Conservation (phyloP, 148 eudicot species). For the Polygonum maritimum region DNA sequence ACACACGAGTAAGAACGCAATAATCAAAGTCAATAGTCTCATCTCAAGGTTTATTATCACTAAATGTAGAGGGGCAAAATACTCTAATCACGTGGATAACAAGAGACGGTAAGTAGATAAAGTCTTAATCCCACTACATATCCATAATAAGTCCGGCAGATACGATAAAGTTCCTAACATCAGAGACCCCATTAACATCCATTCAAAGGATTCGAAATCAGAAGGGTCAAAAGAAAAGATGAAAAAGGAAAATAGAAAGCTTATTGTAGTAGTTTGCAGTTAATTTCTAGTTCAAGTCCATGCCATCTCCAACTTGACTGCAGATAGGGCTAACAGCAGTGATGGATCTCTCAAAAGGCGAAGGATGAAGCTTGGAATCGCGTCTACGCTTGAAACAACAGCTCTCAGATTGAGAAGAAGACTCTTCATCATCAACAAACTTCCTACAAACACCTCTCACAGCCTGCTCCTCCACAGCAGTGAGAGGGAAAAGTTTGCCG, state of each 20-base stretch:
- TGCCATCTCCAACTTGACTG: constrained; percentile 92
- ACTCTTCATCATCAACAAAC: constrained; percentile 48
- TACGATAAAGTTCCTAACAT: constrained; percentile 7
- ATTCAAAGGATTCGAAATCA: not conserved
- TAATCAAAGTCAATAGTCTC: not conserved
- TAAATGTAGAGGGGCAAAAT: not conserved
- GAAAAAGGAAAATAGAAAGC: not conserved
- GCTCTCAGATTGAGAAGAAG: constrained; percentile 35
- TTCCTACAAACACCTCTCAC: constrained; percentile 91
- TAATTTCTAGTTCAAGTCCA: constrained; percentile 79
- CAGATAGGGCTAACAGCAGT: constrained; percentile 82
- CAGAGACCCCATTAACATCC: not conserved
- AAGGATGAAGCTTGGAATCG: constrained; percentile 55
- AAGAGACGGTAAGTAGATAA: not conserved
- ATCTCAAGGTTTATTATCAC: not conserved
- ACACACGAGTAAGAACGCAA: not conserved
- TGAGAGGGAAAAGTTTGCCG: constrained; percentile 69
- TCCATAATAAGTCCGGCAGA: constrained; percentile 2
- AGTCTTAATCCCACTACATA: constrained; percentile 5
- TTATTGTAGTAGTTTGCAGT: not conserved
- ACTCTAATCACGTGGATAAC: not conserved
- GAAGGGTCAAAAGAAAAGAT: not conserved
- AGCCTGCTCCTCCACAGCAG: constrained; percentile 73
- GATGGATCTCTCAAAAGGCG: constrained; percentile 90
- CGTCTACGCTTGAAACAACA: constrained; percentile 85